Conservation (phyloP, 176 grass and related monocot species). For the Cocos nucifera region DNA sequence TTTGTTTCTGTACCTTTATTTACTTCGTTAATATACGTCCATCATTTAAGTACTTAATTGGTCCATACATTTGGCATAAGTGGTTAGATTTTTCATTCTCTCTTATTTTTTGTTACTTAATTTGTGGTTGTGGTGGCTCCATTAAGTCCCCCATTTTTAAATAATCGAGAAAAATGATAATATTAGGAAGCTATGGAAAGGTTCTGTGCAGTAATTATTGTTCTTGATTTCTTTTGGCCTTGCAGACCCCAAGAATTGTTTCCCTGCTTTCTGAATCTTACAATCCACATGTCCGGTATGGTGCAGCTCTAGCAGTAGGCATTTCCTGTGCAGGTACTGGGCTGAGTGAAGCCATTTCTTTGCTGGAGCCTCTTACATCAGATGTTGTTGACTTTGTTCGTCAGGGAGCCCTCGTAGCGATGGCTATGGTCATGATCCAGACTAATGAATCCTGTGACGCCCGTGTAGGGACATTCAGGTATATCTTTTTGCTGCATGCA, state of each 20-base stretch:
- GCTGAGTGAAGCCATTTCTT: conserved; percentile 93
- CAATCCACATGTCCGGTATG: conserved; percentile 98
- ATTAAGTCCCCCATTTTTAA: no score
- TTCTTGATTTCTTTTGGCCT: conserved; percentile 10
- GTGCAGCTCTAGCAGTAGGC: conserved; percentile 96
- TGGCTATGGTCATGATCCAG: conserved; percentile 99
- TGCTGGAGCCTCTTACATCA: conserved; percentile 96
- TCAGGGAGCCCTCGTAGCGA: conserved; percentile 94
- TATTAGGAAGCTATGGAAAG: no score
- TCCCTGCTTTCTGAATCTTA: conserved; percentile 95
- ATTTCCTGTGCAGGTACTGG: conserved; percentile 94
- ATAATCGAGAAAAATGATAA: no score
- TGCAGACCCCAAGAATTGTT: conserved; percentile 98
- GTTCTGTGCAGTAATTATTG: no score
- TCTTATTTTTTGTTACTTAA: background rate
- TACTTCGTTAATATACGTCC: no score
- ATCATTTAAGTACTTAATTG: no score
- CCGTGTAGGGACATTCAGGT: conserved; percentile 85
- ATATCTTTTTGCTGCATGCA: background rate
- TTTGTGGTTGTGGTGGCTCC: no score
- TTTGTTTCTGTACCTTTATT: no score
- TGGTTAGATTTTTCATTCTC: background rate
- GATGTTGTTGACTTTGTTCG: conserved; percentile 98
- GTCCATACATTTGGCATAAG: no score
- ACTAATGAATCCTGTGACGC: conserved; percentile 90